Evolutionary conservation across 495 filamentous ascomycete genomes (phyloP), one percentile per base, ranked within the genome.

Genomic region (Pseudoneurospora amorphoporcata): DNA sequence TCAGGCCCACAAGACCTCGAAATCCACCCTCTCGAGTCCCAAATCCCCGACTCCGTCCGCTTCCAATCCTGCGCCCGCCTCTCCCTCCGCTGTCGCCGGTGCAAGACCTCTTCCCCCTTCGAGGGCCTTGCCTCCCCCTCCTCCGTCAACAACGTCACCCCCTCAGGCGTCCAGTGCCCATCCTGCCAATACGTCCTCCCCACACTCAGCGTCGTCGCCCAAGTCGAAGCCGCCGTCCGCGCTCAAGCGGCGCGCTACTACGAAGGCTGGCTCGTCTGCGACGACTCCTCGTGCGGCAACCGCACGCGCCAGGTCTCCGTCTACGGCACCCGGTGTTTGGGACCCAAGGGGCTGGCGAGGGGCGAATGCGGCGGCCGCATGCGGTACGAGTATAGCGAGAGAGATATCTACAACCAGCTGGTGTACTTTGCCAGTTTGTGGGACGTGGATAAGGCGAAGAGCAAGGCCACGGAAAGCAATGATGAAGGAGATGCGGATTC

Each of bases 251-350:
- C 92, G 19, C 88, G 88, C 38, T 99, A 98, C 85, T 98, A 99
- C 80, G 91, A 95, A 75, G 94, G 88, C 61, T 97, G 91, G 91
- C 88, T 98, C 16, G 86, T 92, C 38, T 99, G 95, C 82, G 91
- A 97, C 79, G 95, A 99, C 78, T 80, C 92, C 3, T 85, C 88
- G 12, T 99, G 95, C 79, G 93, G 93, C 32, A 92, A 89, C 77
- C 91, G 94, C 68, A 98, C 95, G 8, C 86, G 94, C 53, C 93
- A 97, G 81, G 93, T 98, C 84, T 92, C 88, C 77, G 95, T 99
- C 5, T 95, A 94, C 78, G 95, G 95, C 58, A 91, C 90, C 76
- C 89, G 93, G 38, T 99, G 95, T 79, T 86, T 98, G 14, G 95
- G 95, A 0, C 92, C 94, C 3, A 88, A 88, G 70, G 95, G 94